Percentiles rank a stretch among this genome's conserved stretches.
These are phyloP conservation scores for Gentiana dahurica DNA, from an alignment of 257 asterid genomes.

Conservation along the genomic window DNA sequence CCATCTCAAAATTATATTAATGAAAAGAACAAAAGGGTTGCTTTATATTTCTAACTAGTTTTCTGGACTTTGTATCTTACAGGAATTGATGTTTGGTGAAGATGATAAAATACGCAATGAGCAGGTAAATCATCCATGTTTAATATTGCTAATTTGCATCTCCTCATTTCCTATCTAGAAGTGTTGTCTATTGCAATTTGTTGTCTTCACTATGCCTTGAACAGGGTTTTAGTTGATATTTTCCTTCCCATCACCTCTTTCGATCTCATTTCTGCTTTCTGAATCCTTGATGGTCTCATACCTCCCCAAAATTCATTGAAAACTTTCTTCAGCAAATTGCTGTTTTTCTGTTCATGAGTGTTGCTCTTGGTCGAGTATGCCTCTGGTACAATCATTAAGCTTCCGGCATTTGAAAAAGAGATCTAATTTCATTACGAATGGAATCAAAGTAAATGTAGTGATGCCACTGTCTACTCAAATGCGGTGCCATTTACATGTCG, in stretches of 20 bases:
- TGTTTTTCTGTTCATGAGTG: neutral
- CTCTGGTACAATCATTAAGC: no score
- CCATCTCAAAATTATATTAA: neutral
- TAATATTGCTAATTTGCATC: neutral
- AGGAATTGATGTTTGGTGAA: constrained; percentile 27
- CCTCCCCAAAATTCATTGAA: neutral
- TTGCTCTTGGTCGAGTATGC: no score
- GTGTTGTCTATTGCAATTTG: no score
- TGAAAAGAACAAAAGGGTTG: neutral
- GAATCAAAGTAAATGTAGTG: no score
- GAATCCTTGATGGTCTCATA: no score
- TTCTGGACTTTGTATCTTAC: constrained; percentile 5
- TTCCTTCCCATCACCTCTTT: neutral
- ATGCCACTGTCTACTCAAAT: no score
- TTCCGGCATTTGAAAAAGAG: no score
- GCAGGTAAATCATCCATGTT: constrained; percentile 14
- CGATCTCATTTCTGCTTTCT: neutral
- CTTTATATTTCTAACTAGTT: neutral
- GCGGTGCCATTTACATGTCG: no score
- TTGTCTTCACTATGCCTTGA: neutral
- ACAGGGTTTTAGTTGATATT: no score
- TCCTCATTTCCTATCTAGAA: neutral
- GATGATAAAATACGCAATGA: constrained; percentile 27
- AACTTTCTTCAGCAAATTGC: neutral
- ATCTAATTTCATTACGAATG: no score